Conservation (phyloP, 768 basidiomycete genomes). For the Russula emetica region DNA sequence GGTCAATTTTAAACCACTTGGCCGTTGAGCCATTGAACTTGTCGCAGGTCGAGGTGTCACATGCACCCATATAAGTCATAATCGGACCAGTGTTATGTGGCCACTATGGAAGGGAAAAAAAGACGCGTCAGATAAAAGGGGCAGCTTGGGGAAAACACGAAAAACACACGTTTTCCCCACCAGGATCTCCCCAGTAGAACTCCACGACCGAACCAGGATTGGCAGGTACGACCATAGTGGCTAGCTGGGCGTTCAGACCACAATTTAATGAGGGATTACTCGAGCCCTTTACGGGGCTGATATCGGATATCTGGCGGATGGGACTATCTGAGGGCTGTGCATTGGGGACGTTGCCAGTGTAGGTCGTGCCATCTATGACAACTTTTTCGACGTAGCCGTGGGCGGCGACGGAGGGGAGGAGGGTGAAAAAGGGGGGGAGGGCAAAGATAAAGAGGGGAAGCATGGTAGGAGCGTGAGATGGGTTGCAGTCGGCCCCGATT, state of each 20-base stretch:
- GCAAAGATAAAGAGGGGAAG: slow-evolving; percentile 3
- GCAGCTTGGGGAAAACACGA: background rate
- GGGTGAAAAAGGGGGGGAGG: slow-evolving; percentile 29
- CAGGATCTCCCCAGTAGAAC: slow-evolving; percentile 51
- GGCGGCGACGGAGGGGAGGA: slow-evolving; percentile 18
- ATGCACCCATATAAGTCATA: too few species aligned
- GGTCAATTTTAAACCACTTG: too few species aligned
- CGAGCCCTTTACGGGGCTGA: slow-evolving; percentile 50
- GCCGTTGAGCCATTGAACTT: too few species aligned
- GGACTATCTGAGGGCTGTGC: slow-evolving; percentile 19
- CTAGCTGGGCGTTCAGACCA: slow-evolving; percentile 48
- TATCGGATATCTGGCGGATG: slow-evolving; percentile 42
- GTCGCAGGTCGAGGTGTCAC: too few species aligned
- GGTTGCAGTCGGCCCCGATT: background rate
- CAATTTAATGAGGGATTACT: slow-evolving; percentile 52
- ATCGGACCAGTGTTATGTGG: too few species aligned
- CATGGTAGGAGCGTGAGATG: background rate
- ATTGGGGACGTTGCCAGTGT: slow-evolving; percentile 23
- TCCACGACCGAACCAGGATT: slow-evolving; percentile 52
- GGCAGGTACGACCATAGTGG: slow-evolving; percentile 46
- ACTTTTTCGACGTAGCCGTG: slow-evolving; percentile 24
- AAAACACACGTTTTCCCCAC: slow-evolving; percentile 32
- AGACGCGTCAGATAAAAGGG: background rate
- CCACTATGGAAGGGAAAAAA: too few species aligned
- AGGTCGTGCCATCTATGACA: slow-evolving; percentile 23